Evolutionary conservation across 2,329 filamentous ascomycete species (phyloP).

Genomic region (Aspergillus awamori): DNA sequence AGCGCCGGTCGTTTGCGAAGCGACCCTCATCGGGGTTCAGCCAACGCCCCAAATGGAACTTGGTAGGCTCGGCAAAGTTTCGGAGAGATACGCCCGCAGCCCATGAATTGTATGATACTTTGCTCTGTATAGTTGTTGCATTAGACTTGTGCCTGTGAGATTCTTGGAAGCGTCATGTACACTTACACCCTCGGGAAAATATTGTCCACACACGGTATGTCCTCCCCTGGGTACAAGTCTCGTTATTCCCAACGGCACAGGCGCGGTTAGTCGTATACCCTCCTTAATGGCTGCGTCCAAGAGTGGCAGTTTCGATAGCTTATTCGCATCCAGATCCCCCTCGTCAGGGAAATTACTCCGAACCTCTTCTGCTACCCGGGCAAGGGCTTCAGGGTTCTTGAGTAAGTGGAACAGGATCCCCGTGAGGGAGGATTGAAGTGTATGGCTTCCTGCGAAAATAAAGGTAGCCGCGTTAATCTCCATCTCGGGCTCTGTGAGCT

Average conservation of each 20-base stretch:
- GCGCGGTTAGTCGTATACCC: not conserved
- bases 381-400: not conserved
- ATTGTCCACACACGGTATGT: not conserved
- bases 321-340: not conserved
- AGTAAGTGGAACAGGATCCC: conserved; percentile 1
- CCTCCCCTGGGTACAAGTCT: not conserved
- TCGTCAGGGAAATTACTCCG: not conserved
- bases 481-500: not conserved
- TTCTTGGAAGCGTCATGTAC: too few relatives aligned
- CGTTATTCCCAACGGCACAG: not conserved
- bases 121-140: not conserved
- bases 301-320: not conserved
- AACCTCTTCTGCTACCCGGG: not conserved
- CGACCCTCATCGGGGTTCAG: not conserved
- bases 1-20: not conserved
- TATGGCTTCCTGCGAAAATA: conserved; percentile 5
- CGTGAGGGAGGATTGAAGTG: not conserved
- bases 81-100: not conserved
- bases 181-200: not conserved
- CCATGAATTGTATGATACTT: not conserved
- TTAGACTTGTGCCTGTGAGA: not conserved
- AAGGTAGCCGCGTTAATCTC: not conserved
- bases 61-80: not conserved
- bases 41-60: not conserved
- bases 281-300: not conserved